These are phyloP conservation scores for Lentinus tigrinus DNA, from an alignment of 768 basidiomycete genomes.

Conservation along the genomic window DNA sequence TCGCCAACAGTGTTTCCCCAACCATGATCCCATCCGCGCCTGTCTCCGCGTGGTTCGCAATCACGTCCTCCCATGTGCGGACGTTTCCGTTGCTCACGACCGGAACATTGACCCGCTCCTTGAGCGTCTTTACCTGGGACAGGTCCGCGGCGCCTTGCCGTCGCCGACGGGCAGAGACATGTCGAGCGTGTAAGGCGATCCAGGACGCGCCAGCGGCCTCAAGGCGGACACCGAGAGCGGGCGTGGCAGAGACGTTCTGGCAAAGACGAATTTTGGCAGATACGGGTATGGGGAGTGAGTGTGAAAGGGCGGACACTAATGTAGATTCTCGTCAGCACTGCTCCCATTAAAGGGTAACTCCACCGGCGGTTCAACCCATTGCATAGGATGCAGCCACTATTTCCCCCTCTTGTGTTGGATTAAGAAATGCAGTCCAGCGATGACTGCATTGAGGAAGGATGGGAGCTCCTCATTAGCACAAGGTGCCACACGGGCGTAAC, in stretches of 20 bases:
- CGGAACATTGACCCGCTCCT: constrained; percentile 49
- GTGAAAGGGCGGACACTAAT: constrained; percentile 63
- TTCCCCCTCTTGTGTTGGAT: too few relatives aligned
- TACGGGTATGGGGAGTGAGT: constrained; percentile 61
- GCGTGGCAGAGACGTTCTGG: constrained; percentile 46
- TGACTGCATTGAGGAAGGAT: too few relatives aligned
- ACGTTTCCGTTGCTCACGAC: constrained; percentile 84
- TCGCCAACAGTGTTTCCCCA: constrained; percentile 71
- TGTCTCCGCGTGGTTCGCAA: constrained; percentile 51
- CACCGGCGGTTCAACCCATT: too few relatives aligned
- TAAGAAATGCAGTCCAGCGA: too few relatives aligned
- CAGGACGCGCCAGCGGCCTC: constrained; percentile 69
- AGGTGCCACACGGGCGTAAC: too few relatives aligned
- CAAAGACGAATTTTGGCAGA: constrained; percentile 56
- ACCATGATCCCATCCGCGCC: constrained; percentile 79
- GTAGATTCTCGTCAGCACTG: not conserved
- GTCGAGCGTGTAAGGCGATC: constrained; percentile 73
- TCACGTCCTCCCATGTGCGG: constrained; percentile 54
- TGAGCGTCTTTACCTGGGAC: constrained; percentile 54
- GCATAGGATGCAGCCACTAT: not conserved
- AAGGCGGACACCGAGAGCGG: constrained; percentile 54
- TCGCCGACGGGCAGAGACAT: constrained; percentile 66
- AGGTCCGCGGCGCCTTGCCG: constrained; percentile 74
- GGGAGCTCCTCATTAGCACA: too few relatives aligned
- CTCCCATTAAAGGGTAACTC: not conserved